phyloP scores from a whole-genome alignment of 257 asterid species.

The Orobanche coerulescens region DNA sequence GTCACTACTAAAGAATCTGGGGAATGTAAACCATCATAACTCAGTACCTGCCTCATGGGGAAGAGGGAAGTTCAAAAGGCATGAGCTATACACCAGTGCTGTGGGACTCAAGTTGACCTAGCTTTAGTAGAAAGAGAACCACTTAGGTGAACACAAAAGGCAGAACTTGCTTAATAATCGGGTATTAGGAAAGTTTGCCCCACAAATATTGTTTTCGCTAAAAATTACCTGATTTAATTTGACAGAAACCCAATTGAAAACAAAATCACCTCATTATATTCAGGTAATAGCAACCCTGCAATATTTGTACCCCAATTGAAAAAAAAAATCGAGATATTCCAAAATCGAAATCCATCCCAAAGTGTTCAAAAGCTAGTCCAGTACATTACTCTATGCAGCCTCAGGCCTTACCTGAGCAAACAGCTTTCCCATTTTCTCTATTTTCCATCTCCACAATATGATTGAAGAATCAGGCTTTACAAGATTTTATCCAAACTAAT shows the following conservation, averaged over 20 bases:
- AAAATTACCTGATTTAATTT: slow-evolving; percentile 1
- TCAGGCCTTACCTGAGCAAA: slow-evolving; percentile 7
- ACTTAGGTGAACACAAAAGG: slow-evolving; percentile 15
- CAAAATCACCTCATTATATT: background rate
- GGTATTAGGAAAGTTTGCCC: slow-evolving; percentile 11
- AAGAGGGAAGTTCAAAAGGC: slow-evolving; percentile 21
- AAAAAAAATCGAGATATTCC: background rate
- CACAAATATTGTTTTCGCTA: background rate
- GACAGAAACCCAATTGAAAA: background rate
- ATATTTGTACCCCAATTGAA: slow-evolving; percentile 15
- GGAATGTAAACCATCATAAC: slow-evolving; percentile 93
- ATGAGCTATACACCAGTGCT: slow-evolving; percentile 8
- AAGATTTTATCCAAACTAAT: slow-evolving; percentile 1
- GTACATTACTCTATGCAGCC: background rate
- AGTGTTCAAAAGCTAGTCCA: background rate
- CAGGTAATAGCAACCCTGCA: slow-evolving; percentile 13
- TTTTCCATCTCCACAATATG: slow-evolving; percentile 15
- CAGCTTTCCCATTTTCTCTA: background rate
- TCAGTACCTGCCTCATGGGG: slow-evolving; percentile 58
- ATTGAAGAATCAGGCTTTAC: slow-evolving; percentile 5
- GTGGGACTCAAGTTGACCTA: slow-evolving; percentile 14
- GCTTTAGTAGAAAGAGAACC: slow-evolving; percentile 20
- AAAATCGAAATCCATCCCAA: slow-evolving; percentile 7
- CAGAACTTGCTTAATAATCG: slow-evolving; percentile 3
- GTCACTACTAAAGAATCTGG: slow-evolving; percentile 96